phyloP scores from a whole-genome alignment of 805 yeast species.

The Starmerella potacharoeniae region DNA sequence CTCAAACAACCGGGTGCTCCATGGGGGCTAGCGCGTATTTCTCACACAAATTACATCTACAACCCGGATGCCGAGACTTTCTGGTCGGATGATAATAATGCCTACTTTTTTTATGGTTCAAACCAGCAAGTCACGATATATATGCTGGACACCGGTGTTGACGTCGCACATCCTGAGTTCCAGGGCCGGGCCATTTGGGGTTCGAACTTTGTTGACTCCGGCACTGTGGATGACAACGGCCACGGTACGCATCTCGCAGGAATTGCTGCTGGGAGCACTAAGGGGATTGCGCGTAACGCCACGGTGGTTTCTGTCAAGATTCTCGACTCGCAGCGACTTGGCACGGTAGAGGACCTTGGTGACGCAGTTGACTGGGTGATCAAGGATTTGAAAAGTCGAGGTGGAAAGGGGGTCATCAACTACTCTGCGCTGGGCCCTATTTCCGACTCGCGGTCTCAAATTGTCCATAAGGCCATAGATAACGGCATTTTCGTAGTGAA shows the following conservation, averaged over 20 bases:
- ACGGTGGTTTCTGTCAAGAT: constrained; percentile 75
- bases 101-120: constrained; percentile 36
- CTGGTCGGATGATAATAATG: constrained; percentile 62
- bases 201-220: constrained; percentile 62
- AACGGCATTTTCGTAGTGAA: constrained; percentile 25
- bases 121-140: constrained; percentile 37
- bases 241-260: constrained; percentile 99
- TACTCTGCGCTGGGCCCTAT: constrained; percentile 21
- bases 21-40: constrained; percentile 88
- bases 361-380: constrained; percentile 30
- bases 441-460: constrained; percentile 21
- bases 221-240: constrained; percentile 76
- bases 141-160: constrained; percentile 83
- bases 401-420: constrained; percentile 25
- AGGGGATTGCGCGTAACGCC: constrained; percentile 78
- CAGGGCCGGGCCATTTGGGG: constrained; percentile 83
- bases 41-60: constrained; percentile 59
- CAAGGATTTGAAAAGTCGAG: constrained; percentile 14
- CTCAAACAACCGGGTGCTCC: constrained; percentile 65
- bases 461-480: constrained; percentile 20
- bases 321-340: constrained; percentile 49
- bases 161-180: constrained; percentile 63
- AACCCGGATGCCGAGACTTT: constrained; percentile 31
- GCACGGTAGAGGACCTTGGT: constrained; percentile 33
- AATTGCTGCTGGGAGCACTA: constrained; percentile 67